Evolutionary conservation across 2,329 filamentous ascomycete genomes (phyloP), one percentile per base, ranked within the genome.

Genomic region (Fusarium sp.): DNA sequence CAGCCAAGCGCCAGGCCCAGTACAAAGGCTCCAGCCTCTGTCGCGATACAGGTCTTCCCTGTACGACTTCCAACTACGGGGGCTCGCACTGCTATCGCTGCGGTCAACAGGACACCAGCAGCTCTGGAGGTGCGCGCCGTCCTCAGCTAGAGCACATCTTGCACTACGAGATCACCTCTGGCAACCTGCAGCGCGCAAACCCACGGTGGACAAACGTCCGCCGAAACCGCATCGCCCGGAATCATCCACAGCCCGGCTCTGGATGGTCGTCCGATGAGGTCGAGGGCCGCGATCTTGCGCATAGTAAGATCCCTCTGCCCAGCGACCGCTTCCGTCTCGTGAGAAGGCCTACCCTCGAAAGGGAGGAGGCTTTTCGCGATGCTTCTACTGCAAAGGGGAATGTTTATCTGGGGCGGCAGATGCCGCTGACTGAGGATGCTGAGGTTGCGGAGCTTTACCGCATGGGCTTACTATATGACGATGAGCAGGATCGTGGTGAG

Each of bases 361-460:
- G 81, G 9, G 76, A 83, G 64, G 79, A 81, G 39, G 81, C 81
- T 6, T 83, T 83, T 36, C 73, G 77, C 40, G 79, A 80, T 41
- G 71, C 72, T 5, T 71, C 72, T 19, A 81, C 79, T 0, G 61
- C 72, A 46, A 80, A 76, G 70, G 64, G 61, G 39, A 69, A 70
- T 41, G 66, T 74, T 7, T 64, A 69, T 11, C 29, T 73, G 1
- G 65, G 65, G n/a, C 71, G 67, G 22, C 49, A 44, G 26, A 56
- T 56, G n/a, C 48, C 66, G 12, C 25, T 67, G 49, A 68, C 47
- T 1, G 73, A 78, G 10, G 77, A 79, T 36, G 73, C 70, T 15
- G 71, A 79, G 38, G 65, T 78, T 2, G 77, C 74, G 1, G 74
- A 80, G 54, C 74, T 82, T 26, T 82, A 81, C 61, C 73, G 74